These are phyloP conservation scores for Durotheca rogersii DNA, from an alignment of 495 filamentous ascomycete species.

Conservation along the genomic window DNA sequence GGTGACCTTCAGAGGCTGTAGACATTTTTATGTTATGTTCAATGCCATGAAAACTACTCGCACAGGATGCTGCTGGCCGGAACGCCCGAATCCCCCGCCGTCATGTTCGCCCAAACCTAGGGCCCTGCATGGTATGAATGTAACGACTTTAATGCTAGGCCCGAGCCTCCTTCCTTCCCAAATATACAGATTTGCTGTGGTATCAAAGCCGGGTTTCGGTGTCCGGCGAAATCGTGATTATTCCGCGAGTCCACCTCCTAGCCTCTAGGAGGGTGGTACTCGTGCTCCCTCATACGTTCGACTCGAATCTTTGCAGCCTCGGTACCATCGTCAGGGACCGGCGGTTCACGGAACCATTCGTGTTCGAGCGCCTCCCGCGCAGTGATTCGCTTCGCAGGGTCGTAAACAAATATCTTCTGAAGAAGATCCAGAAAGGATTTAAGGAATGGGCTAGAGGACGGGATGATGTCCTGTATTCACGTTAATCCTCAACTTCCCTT, in stretches of 20 bases:
- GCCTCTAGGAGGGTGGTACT: conserved; percentile 29
- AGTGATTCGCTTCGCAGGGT: conserved; percentile 84
- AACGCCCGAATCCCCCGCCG: conserved; percentile 21
- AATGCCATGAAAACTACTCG: conserved; percentile 33
- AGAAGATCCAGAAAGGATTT: conserved; percentile 84
- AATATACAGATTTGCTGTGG: conserved; percentile 33
- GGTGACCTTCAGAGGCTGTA: conserved; percentile 23
- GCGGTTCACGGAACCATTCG: conserved; percentile 86
- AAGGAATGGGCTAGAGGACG: conserved; percentile 74
- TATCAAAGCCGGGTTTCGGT: conserved; percentile 22
- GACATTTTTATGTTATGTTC: conserved; percentile 35
- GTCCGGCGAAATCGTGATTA: conserved; percentile 3
- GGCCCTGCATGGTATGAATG: conserved; percentile 7
- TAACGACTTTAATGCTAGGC: conserved; percentile 18
- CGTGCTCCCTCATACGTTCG: conserved; percentile 48
- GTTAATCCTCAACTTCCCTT: conserved; percentile 34
- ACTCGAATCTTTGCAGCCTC: conserved; percentile 77
- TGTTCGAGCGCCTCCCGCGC: conserved; percentile 90
- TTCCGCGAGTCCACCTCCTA: conserved; percentile 19
- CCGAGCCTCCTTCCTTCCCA: conserved; percentile 18
- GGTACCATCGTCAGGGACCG: conserved; percentile 84
- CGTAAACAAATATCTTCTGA: conserved; percentile 90
- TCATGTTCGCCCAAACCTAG: conserved; percentile 6
- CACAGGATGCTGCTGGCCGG: conserved; percentile 29
- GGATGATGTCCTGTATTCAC: conserved; percentile 77